A percentile compares a stretch with the other conserved stretches of the same genome.
phyloP scores from a whole-genome alignment of 1,284 basidiomycete species.

The Apiotrichum porosum region DNA sequence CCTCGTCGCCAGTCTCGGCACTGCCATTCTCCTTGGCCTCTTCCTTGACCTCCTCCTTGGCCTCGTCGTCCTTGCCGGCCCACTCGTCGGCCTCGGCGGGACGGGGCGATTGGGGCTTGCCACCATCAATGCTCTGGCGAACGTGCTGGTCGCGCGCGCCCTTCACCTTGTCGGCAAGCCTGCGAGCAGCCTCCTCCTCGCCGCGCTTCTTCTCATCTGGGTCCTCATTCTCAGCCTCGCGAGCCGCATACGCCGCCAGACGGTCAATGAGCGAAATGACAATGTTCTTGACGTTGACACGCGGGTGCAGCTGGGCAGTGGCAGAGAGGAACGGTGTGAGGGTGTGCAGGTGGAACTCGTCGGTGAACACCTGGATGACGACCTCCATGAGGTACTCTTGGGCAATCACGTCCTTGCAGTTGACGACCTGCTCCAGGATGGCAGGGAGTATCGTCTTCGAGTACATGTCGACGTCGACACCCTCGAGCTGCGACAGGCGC shows the following conservation, averaged over 20 bases:
- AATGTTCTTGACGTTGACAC: constrained; percentile 94
- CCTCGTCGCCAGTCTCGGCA: constrained; percentile 8
- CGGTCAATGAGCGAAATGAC: constrained; percentile 93
- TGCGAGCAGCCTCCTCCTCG: constrained; percentile 80
- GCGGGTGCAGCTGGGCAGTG: constrained; percentile 86
- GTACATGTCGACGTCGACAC: constrained; percentile 88
- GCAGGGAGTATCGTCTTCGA: constrained; percentile 75
- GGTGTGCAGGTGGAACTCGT: constrained; percentile 90
- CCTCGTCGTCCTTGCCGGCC: constrained; percentile 12
- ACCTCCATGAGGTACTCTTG: constrained; percentile 98
- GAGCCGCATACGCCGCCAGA: constrained; percentile 85
- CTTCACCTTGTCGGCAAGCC: constrained; percentile 79
- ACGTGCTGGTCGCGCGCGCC: constrained; percentile 50
- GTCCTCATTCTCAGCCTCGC: constrained; percentile 87
- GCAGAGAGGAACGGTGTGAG: constrained; percentile 88
- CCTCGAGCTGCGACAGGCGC: constrained; percentile 83
- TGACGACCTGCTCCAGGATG: constrained; percentile 89
- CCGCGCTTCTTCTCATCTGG: constrained; percentile 84
- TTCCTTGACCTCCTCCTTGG: neutral
- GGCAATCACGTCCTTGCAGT: constrained; percentile 93
- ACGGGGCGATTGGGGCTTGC: constrained; percentile 23
- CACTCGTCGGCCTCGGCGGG: constrained; percentile 41
- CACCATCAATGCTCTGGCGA: constrained; percentile 15
- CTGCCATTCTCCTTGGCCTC: constrained; percentile 16
- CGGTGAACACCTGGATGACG: constrained; percentile 94